These are phyloP conservation scores for Boletus subluridellus DNA, from an alignment of 1,284 basidiomycete genomes.

Conservation along the genomic window DNA sequence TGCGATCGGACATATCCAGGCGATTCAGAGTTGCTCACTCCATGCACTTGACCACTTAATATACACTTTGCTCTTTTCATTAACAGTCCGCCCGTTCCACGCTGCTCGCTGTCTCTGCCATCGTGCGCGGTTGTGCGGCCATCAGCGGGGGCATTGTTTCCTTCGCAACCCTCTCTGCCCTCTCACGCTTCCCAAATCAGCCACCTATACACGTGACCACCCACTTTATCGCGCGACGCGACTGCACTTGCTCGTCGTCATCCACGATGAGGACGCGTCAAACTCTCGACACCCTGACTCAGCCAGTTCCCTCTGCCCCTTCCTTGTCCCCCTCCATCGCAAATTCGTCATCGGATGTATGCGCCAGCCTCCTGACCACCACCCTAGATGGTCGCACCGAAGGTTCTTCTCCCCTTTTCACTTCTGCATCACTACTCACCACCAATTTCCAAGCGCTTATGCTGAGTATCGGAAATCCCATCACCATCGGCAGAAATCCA, in stretches of 20 bases:
- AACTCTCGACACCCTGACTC: slow-evolving; percentile 23
- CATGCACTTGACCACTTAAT: slow-evolving; percentile 1
- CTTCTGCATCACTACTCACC: slow-evolving; percentile 14
- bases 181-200: not conserved
- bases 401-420: slow-evolving; percentile 38
- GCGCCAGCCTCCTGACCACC: slow-evolving; percentile 64
- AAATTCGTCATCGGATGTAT: slow-evolving; percentile 42
- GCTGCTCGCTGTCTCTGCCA: slow-evolving; percentile 10
- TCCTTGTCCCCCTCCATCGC: slow-evolving; percentile 11
- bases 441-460: slow-evolving; percentile 44
- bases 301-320: slow-evolving; percentile 30
- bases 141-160: slow-evolving; percentile 6
- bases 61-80: slow-evolving; percentile 1
- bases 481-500: slow-evolving; percentile 64
- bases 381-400: slow-evolving; percentile 54
- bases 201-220: slow-evolving; percentile 23
- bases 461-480: slow-evolving; percentile 57
- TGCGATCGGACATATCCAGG: not conserved
- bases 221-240: slow-evolving; percentile 8
- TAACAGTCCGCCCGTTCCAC: slow-evolving; percentile 5
- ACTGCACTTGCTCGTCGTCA: not conserved
- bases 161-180: slow-evolving; percentile 15
- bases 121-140: slow-evolving; percentile 14
- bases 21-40: not conserved
- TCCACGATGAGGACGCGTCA: slow-evolving; percentile 22